Evolutionary conservation across 495 filamentous ascomycete species (phyloP).

Genomic region (Bacidia gigantensis): DNA sequence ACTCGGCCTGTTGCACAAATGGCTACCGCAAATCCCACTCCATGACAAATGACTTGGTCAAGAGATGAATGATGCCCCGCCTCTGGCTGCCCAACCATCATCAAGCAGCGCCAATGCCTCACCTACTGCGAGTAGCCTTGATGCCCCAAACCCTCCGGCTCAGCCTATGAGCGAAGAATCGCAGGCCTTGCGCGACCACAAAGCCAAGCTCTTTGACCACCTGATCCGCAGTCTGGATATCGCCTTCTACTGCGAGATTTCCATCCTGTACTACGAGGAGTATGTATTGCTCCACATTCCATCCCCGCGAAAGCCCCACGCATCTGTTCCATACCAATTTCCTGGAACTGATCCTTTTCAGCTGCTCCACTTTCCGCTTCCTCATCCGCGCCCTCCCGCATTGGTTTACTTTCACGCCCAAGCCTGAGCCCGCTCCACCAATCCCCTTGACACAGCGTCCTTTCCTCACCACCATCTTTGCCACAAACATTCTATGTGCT

Average conservation of each 20-base stretch:
- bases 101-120: not conserved
- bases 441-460: conserved; percentile 51
- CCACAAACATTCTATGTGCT: conserved; percentile 58
- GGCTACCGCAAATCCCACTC: not conserved
- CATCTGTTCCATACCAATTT: too few relatives aligned
- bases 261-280: conserved; percentile 85
- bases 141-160: not conserved
- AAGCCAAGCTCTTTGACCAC: conserved; percentile 50
- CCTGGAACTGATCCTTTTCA: conserved; percentile 21
- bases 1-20: not conserved
- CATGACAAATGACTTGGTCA: not conserved
- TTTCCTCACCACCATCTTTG: conserved; percentile 55
- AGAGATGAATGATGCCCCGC: not conserved
- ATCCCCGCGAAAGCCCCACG: not conserved
- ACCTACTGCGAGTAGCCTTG: not conserved
- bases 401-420: conserved; percentile 65
- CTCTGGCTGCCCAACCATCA: not conserved
- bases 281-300: conserved; percentile 35
- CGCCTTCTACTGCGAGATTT: conserved; percentile 67
- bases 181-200: conserved; percentile 19
- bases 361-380: conserved; percentile 65
- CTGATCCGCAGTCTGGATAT: conserved; percentile 64
- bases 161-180: not conserved
- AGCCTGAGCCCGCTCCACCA: conserved; percentile 53
- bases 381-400: conserved; percentile 57